Evolutionary conservation across 2,329 filamentous ascomycete genomes (phyloP), one percentile per base, ranked within the genome.

Genomic region (Bipolaris victoriae): DNA sequence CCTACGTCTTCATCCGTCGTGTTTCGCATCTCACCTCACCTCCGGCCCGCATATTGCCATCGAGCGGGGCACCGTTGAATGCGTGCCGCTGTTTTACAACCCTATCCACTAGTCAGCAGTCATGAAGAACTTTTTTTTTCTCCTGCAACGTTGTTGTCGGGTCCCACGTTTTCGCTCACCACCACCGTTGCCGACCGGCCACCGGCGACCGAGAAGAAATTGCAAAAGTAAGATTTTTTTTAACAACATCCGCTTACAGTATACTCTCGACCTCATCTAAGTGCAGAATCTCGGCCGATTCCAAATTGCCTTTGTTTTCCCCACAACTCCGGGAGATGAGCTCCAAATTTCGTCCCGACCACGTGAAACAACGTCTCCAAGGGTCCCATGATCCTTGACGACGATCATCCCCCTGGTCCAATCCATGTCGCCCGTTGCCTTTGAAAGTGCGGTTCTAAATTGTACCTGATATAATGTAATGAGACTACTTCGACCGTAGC

Each of bases 321-420:
- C 48, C 48, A 50, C 48, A 50, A 39, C 24, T 5, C 18, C 48
- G 39, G 48, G 18, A 41, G 48, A 50, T 43, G 31, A 50, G 33
- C 20, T 43, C 6, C 48, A 43, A 50, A 50, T 50, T 18, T 50
- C 39, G 48, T 29, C n/a, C 22, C 40, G 26, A 50, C 48, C 37
- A 40, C 47, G 47, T 43, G 48, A 50, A 50, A 50, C 48, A 43
- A 43, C 7, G 16, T 50, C 29, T 18, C 18, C 35, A 40, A 26
- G 18, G 48, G 48, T 22, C 9, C 33, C 15, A 49, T 16, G 29
- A 43, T 18, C 39, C 39, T 31, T 43, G n/a, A 39, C 16, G 48
- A 35, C 39, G 48, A 50, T 50, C 48, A n/a, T 13, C 26, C 26
- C 15, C 26, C 26, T 20, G 35, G 35, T 22, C 7, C 20, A 13